Base-by-base conservation (phyloP, 2,329 filamentous ascomycete species). In the Arthroderma sp. region DNA sequence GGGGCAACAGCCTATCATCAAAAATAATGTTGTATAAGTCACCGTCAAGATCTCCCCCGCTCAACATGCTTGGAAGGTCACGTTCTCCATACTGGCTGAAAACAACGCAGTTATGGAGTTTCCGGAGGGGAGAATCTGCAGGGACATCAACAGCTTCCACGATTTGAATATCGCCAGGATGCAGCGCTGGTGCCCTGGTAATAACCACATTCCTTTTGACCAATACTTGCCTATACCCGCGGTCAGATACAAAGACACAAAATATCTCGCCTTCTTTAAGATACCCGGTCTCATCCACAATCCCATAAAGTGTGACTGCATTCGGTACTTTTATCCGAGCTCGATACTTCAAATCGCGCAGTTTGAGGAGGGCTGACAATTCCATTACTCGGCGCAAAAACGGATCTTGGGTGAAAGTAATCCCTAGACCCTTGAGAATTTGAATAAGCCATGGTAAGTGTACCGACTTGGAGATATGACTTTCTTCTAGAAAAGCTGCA, bases 1-100 rank as follows among this genome's bases (percentile, higher is more conserved):
- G 57, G 0, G 74, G 69, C 1, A 72, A 59, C 0, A 78, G 68
- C 0, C 60, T 56, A 0, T 61, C 52, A 52, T 93, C 85, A 71
- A 76, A 91, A 40, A 93, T 83, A 41, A 93, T 64, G 50, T 86
- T 82, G 61, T 83, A 94, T 0, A 85, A 64, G 57, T 94, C 87
- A 0, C 86, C 86, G 51, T 91, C 85, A 0, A 94, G 71, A 58
- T 94, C 86, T 0, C 86, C 86, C 1, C 86, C 86, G 43, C 81
- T 82, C 0, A 94, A 68, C 59, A 81, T 74, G 49, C 83, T 89
- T 0, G 85, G 85, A 0, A 94, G 65, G 55, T 93, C 86, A 10
- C 86, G 75, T 0, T 53, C 28, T 0, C 87, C 86, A 36, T 74
- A 69, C 46, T 79, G 76, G 47, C 81, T 87, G 57, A 94, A 94